Conservation (phyloP, 1,139 yeast genomes). For the Lodderomyces theae region DNA sequence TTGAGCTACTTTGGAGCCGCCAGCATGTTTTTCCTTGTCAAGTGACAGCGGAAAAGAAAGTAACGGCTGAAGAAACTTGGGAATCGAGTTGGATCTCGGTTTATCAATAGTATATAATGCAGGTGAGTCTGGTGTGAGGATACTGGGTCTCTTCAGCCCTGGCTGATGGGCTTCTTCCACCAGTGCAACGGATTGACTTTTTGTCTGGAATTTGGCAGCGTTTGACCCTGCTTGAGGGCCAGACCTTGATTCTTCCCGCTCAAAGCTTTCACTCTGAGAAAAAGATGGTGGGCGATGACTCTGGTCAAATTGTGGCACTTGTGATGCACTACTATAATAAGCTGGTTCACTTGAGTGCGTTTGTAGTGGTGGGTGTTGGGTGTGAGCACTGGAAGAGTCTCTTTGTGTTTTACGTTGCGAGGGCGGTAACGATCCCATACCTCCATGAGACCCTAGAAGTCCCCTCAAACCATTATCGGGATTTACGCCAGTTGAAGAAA, state of each 20-base stretch:
- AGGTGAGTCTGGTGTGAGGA: constrained; percentile 14
- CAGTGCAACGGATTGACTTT: not conserved
- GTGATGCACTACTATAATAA: not conserved
- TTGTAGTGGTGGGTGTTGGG: too few relatives aligned
- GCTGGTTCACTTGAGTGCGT: not conserved
- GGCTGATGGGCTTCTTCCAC: not conserved
- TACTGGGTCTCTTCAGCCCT: constrained; percentile 3
- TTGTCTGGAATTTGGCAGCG: too few relatives aligned
- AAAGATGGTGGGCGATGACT: not conserved
- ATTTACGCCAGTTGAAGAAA: not conserved
- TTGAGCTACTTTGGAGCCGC: not conserved
- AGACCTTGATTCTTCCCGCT: not conserved
- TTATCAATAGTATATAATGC: constrained; percentile 8
- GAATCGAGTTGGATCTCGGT: constrained; percentile 15
- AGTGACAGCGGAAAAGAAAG: constrained; percentile 22
- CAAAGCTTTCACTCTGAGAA: not conserved
- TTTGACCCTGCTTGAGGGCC: too few relatives aligned
- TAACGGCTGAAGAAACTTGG: constrained; percentile 27
- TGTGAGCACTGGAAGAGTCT: too few relatives aligned
- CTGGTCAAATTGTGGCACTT: not conserved
- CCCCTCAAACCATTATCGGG: not conserved
- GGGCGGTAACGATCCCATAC: too few relatives aligned
- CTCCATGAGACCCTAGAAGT: not conserved
- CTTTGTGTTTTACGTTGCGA: too few relatives aligned
- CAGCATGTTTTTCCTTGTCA: too few relatives aligned